Base-by-base conservation (phyloP, 495 filamentous ascomycete species). In the Barbatosphaeria neglecta region DNA sequence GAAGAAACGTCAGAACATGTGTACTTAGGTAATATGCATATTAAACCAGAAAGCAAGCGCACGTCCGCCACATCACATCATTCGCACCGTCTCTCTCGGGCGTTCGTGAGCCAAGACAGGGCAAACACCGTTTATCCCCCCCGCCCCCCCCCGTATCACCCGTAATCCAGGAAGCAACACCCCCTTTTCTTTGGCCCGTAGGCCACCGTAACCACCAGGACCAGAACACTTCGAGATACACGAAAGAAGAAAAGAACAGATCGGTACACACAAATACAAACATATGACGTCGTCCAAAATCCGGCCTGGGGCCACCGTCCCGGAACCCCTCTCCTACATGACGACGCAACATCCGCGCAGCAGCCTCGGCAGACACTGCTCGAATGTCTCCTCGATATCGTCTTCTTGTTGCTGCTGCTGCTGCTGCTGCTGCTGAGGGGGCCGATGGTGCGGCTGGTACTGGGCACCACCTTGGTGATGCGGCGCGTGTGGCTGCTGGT, bases 311-410 rank as follows among this genome's bases (percentile, higher is more conserved):
- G 7, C 27, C 16, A 43, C 16, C n/a, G 16, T 20, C n/a, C 15
- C 4, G 4, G 22, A 22, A 4, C 13, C 20, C n/a, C n/a, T 22
- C 38, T 33, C 37, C 71, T 69, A 93, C 86, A 90, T 90, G 49
- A 93, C 78, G 16, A 80, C 63, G 70, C 87, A 93, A 61, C 87
- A 80, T 59, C 76, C 77, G 44, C 70, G 73, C 51, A 86, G 53
- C 16, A 82, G 49, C 56, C 60, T 67, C 11, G 77, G 76, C 48
- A 86, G 47, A 37, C 83, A 46, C 50, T 79, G 80, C 60, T 77
- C 76, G 39, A 80, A 77, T 47, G 80, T 50, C 60, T 80, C 59
- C 63, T 82, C 83, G 24, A 85, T 50, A 54, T 82, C 74, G 46
- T 84, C 80, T 42, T 76, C 71, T 51, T 80, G 63, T 11, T 51